Evolutionary conservation across 1,139 yeast genomes (phyloP).

Genomic region (Saccharomyces hybrid): DNA sequence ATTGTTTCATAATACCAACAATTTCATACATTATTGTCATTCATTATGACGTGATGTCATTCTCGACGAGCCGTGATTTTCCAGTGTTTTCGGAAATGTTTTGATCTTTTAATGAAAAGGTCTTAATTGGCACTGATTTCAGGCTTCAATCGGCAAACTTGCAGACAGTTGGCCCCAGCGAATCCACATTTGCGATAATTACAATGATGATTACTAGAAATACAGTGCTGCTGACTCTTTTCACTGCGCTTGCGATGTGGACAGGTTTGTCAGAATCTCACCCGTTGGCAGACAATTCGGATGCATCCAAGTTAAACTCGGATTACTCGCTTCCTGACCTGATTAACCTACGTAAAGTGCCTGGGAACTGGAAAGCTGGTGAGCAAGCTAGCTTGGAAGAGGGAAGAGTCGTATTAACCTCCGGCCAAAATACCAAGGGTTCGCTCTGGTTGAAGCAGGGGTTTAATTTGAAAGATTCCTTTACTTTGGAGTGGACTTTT

Average conservation of each 20-base stretch:
- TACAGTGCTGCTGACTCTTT: neutral
- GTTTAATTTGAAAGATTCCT: conserved; percentile 20
- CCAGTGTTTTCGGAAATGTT: neutral
- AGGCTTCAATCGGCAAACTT: neutral
- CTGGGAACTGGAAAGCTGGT: conserved; percentile 29
- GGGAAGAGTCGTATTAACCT: conserved; percentile 39
- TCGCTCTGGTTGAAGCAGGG: conserved; percentile 42
- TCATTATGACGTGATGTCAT: neutral
- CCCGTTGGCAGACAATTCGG: neutral
- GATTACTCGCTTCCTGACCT: conserved; percentile 34
- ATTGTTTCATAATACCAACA: neutral
- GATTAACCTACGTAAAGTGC: conserved; percentile 14
- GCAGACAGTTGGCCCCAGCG: neutral
- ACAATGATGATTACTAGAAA: neutral
- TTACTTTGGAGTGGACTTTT: conserved; percentile 40
- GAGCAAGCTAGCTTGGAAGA: conserved; percentile 33
- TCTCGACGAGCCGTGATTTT: neutral
- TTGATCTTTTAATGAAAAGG: neutral
- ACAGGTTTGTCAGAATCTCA: neutral
- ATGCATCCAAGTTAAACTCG: conserved; percentile 8
- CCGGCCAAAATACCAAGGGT: conserved; percentile 36
- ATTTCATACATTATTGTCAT: neutral
- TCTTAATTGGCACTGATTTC: neutral
- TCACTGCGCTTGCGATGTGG: neutral
- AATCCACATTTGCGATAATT: neutral